phyloP scores from a whole-genome alignment of 805 yeast species.

The Yamadazyma phyllophila region DNA sequence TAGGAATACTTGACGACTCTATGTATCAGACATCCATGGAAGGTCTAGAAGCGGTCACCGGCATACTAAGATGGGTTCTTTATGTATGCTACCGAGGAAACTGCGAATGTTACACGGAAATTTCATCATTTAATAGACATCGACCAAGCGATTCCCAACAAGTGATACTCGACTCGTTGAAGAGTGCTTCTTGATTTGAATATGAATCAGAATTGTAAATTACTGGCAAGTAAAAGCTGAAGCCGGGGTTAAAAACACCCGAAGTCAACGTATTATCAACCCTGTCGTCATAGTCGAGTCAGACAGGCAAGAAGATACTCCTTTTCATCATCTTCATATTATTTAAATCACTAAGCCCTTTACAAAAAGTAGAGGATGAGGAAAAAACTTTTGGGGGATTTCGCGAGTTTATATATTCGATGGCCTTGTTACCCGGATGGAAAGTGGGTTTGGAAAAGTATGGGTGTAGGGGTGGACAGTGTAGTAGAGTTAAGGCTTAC shows the following conservation, averaged over 20 bases:
- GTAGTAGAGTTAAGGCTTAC: too few relatives aligned
- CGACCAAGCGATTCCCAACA: too few relatives aligned
- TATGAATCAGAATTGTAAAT: slow-evolving; percentile 58
- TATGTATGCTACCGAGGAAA: slow-evolving; percentile 90
- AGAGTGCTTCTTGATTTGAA: slow-evolving; percentile 27
- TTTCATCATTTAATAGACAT: slow-evolving; percentile 59
- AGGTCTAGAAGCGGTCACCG: slow-evolving; percentile 86
- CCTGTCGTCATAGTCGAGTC: slow-evolving; percentile 93
- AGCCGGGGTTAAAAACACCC: slow-evolving; percentile 32
- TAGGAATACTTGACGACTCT: background rate
- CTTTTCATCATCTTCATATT: slow-evolving; percentile 40
- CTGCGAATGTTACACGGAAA: slow-evolving; percentile 85
- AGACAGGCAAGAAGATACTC: slow-evolving; percentile 87
- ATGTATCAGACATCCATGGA: slow-evolving; percentile 91
- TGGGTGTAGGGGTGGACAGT: too few relatives aligned
- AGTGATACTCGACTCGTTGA: slow-evolving; percentile 13
- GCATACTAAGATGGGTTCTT: slow-evolving; percentile 78
- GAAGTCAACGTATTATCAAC: slow-evolving; percentile 50
- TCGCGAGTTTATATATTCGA: slow-evolving; percentile 8
- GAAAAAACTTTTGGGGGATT: slow-evolving; percentile 2
- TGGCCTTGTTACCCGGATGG: slow-evolving; percentile 8
- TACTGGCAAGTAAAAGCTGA: slow-evolving; percentile 90
- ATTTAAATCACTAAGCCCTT: slow-evolving; percentile 12
- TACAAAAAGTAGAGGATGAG: slow-evolving; percentile 5
- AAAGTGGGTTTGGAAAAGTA: background rate